Evolutionary conservation across 108 stramenopile species (phyloP), one percentile per base, ranked within the genome.

Genomic region (Schizochytrium sp.): DNA sequence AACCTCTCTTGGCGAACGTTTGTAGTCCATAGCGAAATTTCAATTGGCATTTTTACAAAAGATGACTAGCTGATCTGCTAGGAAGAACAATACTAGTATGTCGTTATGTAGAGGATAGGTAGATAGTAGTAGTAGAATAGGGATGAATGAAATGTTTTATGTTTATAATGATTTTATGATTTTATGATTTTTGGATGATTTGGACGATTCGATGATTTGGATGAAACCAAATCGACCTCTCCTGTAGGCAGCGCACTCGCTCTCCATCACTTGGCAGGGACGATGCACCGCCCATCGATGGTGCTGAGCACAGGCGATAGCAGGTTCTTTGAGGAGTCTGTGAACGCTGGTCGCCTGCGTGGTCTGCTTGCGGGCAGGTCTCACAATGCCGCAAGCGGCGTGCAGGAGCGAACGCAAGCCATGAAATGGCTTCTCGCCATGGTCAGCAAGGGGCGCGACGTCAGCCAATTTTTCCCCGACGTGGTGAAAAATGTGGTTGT

Each of bases 391-490:
- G 83, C 92, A 56, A 89, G 95, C 3, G 95, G 96, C 72, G 95
- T 96, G 17, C 89, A 94, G 4, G 96, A 96, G 57, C 92, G 97
- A 45, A 72, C 95, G 12, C 95, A 96, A 83, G 98, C 97, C 47
- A 99, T 99, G 98, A 99, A 99, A 92, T 98, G 97, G 97, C 93
- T 99, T 41, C 90, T 99, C 72, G 99, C 99, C 88, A 49, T 69
- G 49, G 88, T 89, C 56, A 56, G 50, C 87, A 87, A 87, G 92
- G 97, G 96, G 2, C 93, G 97, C 5, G 95, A 99, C 88, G 97
- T 99, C 28, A 94, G 94, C 60, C 97, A 99, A 55, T 99, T 98
- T 93, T 99, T 98, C 93, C 95, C 97, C 17, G 96, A 97, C 89
- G 98, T 99, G 42, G 98, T 98, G 88, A 96, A 97, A 88, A 92